Evolutionary conservation across 495 filamentous ascomycete genomes (phyloP), one percentile per base, ranked within the genome.

Genomic region (Xylaria intraflava): DNA sequence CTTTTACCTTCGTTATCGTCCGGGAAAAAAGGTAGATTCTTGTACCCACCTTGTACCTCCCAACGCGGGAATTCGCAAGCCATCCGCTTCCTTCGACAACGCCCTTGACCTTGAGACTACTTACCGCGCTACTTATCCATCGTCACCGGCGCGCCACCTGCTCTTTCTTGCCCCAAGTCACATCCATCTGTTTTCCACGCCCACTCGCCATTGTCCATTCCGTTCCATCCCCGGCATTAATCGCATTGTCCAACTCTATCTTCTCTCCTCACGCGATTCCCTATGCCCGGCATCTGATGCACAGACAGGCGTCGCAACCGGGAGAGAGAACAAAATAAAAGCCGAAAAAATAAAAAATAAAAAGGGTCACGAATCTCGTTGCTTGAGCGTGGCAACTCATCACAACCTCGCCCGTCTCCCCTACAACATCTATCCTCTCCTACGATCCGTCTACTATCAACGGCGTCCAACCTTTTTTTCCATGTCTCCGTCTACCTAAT

Each of bases 401-500:
- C 31, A 0, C 26, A 7, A 8, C 17, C 44, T 8, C 24, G 7
- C 30, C 30, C 24, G 38, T 27, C 38, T 1, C 36, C 30, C 39
- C 33, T 20, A 33, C 46, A 16, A 38, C 52, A 35, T 16, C 23
- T 19, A 2, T 41, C 35, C 38, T 23, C 3, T 7, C 5, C 17
- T 29, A 23, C 33, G 4, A 16, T n/a, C 38, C 29, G 36, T 36
- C 20, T 22, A 35, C 45, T 51, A 54, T 52, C 43, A 51, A 33
- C 44, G 57, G 26, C 53, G 11, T 42, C 47, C 19, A 8, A 35
- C 39, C 23, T 16, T 38, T 11, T 19, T 20, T 61, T 66, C 61
- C 63, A 66, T 66, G 63, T 56, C 60, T 57, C 48, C 41, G 30
- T 59, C 53, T 46, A 58, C 30, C 46, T 66, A 53, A 58, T 49